phyloP scores from a whole-genome alignment of 2,329 filamentous ascomycete species.

The Aspergillus fructus region DNA sequence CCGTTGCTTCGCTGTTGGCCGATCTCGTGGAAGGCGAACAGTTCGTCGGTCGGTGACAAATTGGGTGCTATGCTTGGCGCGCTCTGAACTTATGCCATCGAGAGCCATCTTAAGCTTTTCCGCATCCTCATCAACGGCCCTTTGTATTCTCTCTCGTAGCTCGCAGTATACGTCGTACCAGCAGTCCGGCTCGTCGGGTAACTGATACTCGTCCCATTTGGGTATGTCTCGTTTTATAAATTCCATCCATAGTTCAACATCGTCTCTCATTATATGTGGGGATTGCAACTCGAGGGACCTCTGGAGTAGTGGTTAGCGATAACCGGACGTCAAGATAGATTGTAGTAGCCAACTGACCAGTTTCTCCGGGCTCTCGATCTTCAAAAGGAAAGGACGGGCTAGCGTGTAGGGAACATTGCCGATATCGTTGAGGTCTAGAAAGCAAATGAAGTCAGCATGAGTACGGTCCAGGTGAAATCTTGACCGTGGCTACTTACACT shows the following conservation, averaged over 20 bases:
- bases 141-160: conserved; percentile 61
- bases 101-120: conserved; percentile 58
- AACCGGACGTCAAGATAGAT: not conserved
- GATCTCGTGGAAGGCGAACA: conserved; percentile 28
- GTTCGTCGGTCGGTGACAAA: conserved; percentile 51
- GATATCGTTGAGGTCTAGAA: conserved; percentile 63
- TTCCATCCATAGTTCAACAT: conserved; percentile 71
- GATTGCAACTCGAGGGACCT: conserved; percentile 69
- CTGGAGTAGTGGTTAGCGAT: conserved; percentile 25
- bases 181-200: conserved; percentile 64
- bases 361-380: conserved; percentile 71
- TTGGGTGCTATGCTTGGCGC: conserved; percentile 57
- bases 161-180: conserved; percentile 79
- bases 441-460: conserved; percentile 3
- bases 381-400: conserved; percentile 66
- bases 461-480: not conserved
- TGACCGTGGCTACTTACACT: conserved; percentile 27
- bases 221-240: conserved; percentile 79
- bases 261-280: conserved; percentile 70
- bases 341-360: conserved; percentile 51
- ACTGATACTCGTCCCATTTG: conserved; percentile 63
- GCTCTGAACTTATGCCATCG: conserved; percentile 57
- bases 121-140: conserved; percentile 58
- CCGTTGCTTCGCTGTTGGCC: conserved; percentile 30
- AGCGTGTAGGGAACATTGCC: conserved; percentile 68